Evolutionary conservation across 2,329 filamentous ascomycete species (phyloP), one percentile per base, ranked within the genome.

Genomic region (Didymellaceae sp.): DNA sequence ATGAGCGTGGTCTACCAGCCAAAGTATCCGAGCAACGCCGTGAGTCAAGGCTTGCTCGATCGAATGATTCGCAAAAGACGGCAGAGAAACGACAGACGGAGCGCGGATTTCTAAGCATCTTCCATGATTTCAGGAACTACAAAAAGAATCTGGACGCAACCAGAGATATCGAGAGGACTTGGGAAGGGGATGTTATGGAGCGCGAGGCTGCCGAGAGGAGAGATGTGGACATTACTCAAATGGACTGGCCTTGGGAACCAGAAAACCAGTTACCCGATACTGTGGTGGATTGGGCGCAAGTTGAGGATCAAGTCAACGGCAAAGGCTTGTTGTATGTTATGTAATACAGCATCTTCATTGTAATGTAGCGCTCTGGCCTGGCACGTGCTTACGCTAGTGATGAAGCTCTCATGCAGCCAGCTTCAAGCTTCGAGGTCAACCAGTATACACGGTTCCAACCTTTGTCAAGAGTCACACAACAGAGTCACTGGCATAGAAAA

Each of bases 211-310:
- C 25, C 21, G 42, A 33, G 17, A 32, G 44, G 35, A 39, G 21
- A 6, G 40, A 25, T 22, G 44, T 39, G 13, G 43, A 52, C 20
- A 30, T 13, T 3, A 35, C 24, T 3, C 44, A 48, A 24, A 37
- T 7, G 18, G 25, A 22, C n/a, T 53, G 50, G 50, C 44, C 50
- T 3, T 53, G 50, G 50, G 44, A 48, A 33, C 44, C 39, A n/a
- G 22, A 40, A 16, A 30, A 33, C 10, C 22, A 37, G 18, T 8
- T 47, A 1, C 44, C 50, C 9, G 33, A 45, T n/a, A 53, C 20
- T 22, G 33, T 43, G 3, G 31, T 45, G 10, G 45, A 49, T 18
- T 48, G 44, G 50, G 13, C 5, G 16, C 14, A 30, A 2, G 11
- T 24, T 2, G 33, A 42, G 16, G 16, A 34, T 1, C 1, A 21